Conservation (phyloP, 208 protist species). For the Angomonas desouzai region DNA sequence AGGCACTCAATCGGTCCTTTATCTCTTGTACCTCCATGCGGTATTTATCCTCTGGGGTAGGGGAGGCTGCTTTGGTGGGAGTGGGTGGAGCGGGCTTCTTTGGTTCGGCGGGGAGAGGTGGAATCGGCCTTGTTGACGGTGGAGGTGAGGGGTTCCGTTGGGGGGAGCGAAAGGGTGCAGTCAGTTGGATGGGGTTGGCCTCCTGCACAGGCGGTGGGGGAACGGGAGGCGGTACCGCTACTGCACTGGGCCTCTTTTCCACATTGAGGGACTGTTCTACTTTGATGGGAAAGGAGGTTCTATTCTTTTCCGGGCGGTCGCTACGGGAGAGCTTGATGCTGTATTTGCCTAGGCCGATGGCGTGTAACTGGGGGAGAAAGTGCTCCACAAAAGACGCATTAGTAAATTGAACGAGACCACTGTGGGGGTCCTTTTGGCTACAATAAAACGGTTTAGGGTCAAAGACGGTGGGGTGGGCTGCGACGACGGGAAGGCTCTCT, state of each 20-base stretch:
- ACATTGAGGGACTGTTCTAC: conserved; percentile 1
- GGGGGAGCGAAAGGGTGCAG: background rate
- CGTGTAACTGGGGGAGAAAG: background rate
- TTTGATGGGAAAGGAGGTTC: background rate
- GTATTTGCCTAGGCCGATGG: background rate
- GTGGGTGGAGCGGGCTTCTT: background rate
- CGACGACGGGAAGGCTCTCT: background rate
- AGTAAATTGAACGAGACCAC: background rate
- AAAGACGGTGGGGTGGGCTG: background rate
- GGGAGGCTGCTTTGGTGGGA: background rate
- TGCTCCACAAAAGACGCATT: background rate
- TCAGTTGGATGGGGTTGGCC: background rate
- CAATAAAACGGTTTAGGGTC: conserved; percentile 1
- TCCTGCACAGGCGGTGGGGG: background rate
- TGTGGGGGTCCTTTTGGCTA: background rate
- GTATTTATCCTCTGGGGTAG: background rate
- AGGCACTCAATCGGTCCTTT: background rate
- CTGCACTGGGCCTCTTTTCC: background rate
- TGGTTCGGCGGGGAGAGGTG: no score
- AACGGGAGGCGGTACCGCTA: background rate
- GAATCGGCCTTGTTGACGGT: no score
- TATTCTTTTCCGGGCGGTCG: background rate
- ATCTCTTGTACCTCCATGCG: background rate
- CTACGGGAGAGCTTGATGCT: conserved; percentile 1
- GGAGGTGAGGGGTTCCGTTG: no score